Base-by-base conservation (phyloP, 345 rosid genomes). In the Dipteronia sinensis region DNA sequence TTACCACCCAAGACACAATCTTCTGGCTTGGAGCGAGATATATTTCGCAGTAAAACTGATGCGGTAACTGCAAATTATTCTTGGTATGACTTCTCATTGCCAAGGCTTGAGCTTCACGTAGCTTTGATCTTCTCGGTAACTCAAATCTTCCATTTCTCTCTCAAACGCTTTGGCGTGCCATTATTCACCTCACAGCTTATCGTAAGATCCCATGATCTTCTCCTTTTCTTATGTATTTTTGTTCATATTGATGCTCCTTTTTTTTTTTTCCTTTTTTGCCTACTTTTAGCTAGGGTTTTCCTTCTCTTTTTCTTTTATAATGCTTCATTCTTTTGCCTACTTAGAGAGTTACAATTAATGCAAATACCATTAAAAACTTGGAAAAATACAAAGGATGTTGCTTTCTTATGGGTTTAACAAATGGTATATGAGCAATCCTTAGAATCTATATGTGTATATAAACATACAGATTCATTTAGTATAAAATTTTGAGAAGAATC, bases 81-180 rank as follows among this genome's bases (percentile, higher is more conserved):
- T 16, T 38, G 72, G 65, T 53, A 71, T 10, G 20, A 70, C 1
- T 84, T 71, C 69, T 38, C 77, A 49, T 56, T 86, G 42, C 87
- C 88, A 10, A 76, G 67, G 23, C 59, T 86, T 69, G 75, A 80
- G 74, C 20, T 86, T 16, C 84, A 81, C 25, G 62, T 88, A 16
- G 20, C 72, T 42, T 1, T 81, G 44, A 66, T 81, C 67, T 80
- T 84, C 47, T 9, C 40, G 25, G 9, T 67, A 47, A 31, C 76
- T 17, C 84, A 81, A 20, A 3, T 42, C 55, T 7, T 58, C 22
- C 76, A 75, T 72, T 63, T 34, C 56, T 1, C 76, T 40, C 76
- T 81, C 75, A 79, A 72, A 56, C 84, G 42, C 8, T 9, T 75
- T 5, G 86, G 87, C 25, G 17, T 81, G 44, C 75, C 87, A 20